Base-by-base conservation (phyloP, 768 basidiomycete species). In the Leccinum arenicola region DNA sequence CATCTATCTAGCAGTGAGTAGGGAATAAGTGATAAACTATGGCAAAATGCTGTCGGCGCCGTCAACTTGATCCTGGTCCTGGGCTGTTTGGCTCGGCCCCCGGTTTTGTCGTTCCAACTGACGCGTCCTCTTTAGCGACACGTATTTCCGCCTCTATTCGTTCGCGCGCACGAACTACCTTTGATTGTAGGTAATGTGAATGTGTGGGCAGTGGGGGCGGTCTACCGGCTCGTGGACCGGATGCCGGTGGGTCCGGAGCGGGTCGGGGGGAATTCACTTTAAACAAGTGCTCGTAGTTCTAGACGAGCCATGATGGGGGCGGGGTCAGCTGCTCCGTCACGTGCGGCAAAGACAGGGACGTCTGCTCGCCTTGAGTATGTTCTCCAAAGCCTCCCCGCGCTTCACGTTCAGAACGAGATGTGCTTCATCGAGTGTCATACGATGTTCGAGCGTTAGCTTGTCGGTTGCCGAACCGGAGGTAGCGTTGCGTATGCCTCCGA, bases 361-460 rank as follows among this genome's bases (percentile, higher is more conserved):
- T 29, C 33, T 29, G 71, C 78, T 67, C 69, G 91, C 95, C 82
- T 91, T 87, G 40, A 91, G 70, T 25, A 95, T 77, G 48, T 76
- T 79, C 69, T 93, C 88, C 69, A 89, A 70, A 0, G 78, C 67
- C 23, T 91, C 89, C 21, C 82, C 89, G 38, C 84, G 83, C 73
- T 93, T 95, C 21, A 84, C 77, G 72, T 99, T 98, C 61, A 99
- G 76, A 68, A 99, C 94, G 59, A 97, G 77, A 67, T 88, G 88
- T 19, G 96, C 97, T 76, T 99, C 97, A 65, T 98, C 95, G 65
- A 96, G 67, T 7, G 93, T 94, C 95, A 99, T 95, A 53, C 88
- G 86, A 68, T 94, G 86, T 63, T 91, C 84, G 63, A 88, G 84
- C 54, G 92, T 93, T 40, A 97, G 76, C 68, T 83, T 85, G 80